Base-by-base conservation (phyloP, 2,329 filamentous ascomycete species). In the Chrysosporium queenslandicum region DNA sequence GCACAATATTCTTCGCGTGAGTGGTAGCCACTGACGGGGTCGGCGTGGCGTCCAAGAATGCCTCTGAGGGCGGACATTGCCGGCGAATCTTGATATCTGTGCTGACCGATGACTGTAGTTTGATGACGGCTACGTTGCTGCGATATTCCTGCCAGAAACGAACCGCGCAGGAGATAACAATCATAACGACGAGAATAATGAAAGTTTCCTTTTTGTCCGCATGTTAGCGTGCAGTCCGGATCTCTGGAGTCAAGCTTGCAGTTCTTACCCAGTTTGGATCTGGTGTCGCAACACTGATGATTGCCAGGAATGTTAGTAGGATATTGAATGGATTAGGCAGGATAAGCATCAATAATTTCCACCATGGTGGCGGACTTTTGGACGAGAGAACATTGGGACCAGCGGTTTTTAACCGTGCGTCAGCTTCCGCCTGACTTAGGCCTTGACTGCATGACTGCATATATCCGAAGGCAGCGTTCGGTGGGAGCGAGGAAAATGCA, bases 101-200 rank as follows among this genome's bases (percentile, higher is more conserved):
- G 16, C 43, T 46, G 14, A 46, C 43, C 25, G 43, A 46, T 18
- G 43, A 29, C 43, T 46, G 43, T 2, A 46, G 27, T 18, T 46
- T 46, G 43, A 46, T 46, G 23, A 46, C 43, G 8, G 43, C 43
- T 12, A 46, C 32, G 43, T 16, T 46, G 12, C 43, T 46, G 4
- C 43, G 43, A 5, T 46, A 46, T 32, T 46, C 43, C 12, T 46
- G 43, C 43, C 43, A 46, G 43, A 46, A 46, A 14, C 43, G 25
- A 12, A 46, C 43, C 16, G 16, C 20, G 12, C 25, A 46, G 14
- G 43, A 46, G n/a, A 46, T 46, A 2, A 46, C 11, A 16, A 46
- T 46, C 43, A 46, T 46, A 3, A 46, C 25, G 7, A 46, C 21
- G 4, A 46, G 27, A 16, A 46, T 32, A 16, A 16, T 18, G 16